Conservation (phyloP, 192 early-diverging fungal genomes). For the Phycomyces nitens region DNA sequence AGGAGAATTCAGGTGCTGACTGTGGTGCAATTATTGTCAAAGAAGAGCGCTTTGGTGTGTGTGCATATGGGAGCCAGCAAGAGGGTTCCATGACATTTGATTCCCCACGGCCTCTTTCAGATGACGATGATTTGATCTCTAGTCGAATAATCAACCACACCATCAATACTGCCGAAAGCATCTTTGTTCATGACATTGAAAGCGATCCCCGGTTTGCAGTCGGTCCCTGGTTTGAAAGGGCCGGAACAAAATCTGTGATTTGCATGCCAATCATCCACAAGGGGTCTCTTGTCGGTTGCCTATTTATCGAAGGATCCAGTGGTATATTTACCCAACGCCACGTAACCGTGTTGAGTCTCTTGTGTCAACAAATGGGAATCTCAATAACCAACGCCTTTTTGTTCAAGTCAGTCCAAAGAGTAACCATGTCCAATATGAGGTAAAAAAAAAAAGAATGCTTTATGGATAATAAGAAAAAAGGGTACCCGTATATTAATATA, state of each 20-base stretch:
- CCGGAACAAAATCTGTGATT: conserved; percentile 41
- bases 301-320: conserved; percentile 42
- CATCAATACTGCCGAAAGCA: conserved; percentile 26
- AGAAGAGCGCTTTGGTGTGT: conserved; percentile 29
- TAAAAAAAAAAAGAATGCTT: neutral
- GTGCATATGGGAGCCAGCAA: conserved; percentile 31
- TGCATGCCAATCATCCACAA: conserved; percentile 50
- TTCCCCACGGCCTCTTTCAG: conserved; percentile 23
- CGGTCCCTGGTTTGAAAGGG: conserved; percentile 33
- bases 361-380: conserved; percentile 51
- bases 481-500: neutral
- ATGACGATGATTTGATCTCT: conserved; percentile 30
- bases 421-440: conserved; percentile 32
- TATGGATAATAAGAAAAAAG: too few species aligned
- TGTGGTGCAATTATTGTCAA: conserved; percentile 37
- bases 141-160: conserved; percentile 31
- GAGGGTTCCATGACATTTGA: conserved; percentile 29
- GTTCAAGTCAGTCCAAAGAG: conserved; percentile 43
- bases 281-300: conserved; percentile 36
- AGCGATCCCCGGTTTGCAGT: conserved; percentile 28
- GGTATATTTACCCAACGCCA: conserved; percentile 43
- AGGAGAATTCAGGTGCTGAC: conserved; percentile 34
- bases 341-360: conserved; percentile 42
- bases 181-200: conserved; percentile 27
- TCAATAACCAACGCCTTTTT: conserved; percentile 49